Conservation (phyloP, 345 rosid genomes). For the Carallia brachiata region DNA sequence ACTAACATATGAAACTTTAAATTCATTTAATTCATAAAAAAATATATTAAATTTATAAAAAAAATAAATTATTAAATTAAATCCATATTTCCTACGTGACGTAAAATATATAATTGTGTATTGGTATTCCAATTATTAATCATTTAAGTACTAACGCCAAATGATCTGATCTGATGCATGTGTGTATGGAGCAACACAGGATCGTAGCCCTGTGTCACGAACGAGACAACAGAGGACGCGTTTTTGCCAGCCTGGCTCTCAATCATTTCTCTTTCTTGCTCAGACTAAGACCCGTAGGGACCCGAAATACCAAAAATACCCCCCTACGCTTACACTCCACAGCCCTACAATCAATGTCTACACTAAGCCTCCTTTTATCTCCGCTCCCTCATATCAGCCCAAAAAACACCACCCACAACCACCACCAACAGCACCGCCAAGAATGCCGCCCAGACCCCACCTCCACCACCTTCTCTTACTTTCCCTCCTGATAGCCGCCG, state of each 20-base stretch:
- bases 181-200: slow-evolving; percentile 11
- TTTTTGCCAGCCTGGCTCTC: slow-evolving; percentile 44
- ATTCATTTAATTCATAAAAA: too few species aligned
- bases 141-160: too few species aligned
- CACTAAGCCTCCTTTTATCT: background rate
- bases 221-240: slow-evolving; percentile 22
- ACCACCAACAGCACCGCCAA: background rate
- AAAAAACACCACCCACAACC: background rate
- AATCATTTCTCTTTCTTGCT: background rate
- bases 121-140: too few species aligned
- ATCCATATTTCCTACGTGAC: too few species aligned
- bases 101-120: too few species aligned
- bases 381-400: background rate
- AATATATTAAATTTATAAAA: too few species aligned
- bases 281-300: background rate
- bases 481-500: slow-evolving; percentile 12
- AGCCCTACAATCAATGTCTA: background rate
- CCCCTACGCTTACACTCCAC: background rate
- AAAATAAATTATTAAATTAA: too few species aligned
- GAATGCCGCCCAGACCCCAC: background rate
- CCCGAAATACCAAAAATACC: slow-evolving; percentile 1
- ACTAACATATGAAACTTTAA: too few species aligned
- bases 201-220: slow-evolving; percentile 5
- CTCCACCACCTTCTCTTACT: background rate
- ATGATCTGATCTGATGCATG: background rate